Conservation (phyloP, 2,329 filamentous ascomycete genomes). For the Eutypella sp. region DNA sequence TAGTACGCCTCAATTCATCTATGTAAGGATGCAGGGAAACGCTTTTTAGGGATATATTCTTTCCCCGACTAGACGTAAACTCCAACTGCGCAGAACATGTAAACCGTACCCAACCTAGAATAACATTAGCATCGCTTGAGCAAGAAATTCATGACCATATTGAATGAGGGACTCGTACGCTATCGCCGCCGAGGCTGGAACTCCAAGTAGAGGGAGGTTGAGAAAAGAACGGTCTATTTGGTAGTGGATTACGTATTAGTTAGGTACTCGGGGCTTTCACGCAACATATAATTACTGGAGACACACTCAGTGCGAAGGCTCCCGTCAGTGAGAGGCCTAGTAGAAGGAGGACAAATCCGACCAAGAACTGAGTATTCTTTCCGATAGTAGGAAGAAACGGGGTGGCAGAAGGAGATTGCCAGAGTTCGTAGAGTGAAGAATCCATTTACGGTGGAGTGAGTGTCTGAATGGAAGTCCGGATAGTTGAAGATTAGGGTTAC, state of each 20-base stretch:
- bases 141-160: slow-evolving; percentile 5
- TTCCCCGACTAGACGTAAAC: slow-evolving; percentile 86
- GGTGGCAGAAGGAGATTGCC: slow-evolving; percentile 85
- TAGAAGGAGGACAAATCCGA: slow-evolving; percentile 72
- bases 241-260: slow-evolving; percentile 11
- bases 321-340: slow-evolving; percentile 68
- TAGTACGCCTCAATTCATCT: slow-evolving; percentile 32
- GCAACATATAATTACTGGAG: background rate
- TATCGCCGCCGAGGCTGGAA: slow-evolving; percentile 84
- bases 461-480: background rate
- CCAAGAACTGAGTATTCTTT: slow-evolving; percentile 78
- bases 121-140: slow-evolving; percentile 7
- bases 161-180: slow-evolving; percentile 58
- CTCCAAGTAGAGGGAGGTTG: slow-evolving; percentile 70
- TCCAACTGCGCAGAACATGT: slow-evolving; percentile 98
- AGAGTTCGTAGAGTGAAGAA: slow-evolving; percentile 80
- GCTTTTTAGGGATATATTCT: slow-evolving; percentile 39
- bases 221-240: slow-evolving; percentile 70
- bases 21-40: slow-evolving; percentile 36
- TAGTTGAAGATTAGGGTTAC: background rate
- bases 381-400: slow-evolving; percentile 75
- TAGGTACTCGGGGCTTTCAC: too few species aligned
- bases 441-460: slow-evolving; percentile 53
- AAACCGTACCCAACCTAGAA: slow-evolving; percentile 84
- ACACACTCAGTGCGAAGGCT: slow-evolving; percentile 80